Conservation (phyloP, 768 basidiomycete genomes). For the Kwoniella europaea region DNA sequence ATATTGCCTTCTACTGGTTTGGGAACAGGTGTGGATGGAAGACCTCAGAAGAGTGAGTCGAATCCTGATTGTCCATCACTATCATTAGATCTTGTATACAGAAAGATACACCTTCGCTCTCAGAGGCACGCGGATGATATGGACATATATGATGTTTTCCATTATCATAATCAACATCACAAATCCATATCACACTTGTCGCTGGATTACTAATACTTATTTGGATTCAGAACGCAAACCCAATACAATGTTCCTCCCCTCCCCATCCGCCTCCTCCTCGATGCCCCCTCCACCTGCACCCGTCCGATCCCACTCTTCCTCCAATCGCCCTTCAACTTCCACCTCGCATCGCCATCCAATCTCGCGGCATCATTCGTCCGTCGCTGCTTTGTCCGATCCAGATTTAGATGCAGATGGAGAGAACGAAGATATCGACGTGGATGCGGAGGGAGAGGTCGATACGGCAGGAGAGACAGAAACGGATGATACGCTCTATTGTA, state of each 20-base stretch:
- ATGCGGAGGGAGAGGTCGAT: slow-evolving; percentile 33
- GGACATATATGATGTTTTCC: no score
- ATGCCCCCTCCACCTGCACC: slow-evolving; percentile 38
- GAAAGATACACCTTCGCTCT: no score
- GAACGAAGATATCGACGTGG: slow-evolving; percentile 15
- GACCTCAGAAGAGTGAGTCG: slow-evolving; percentile 48
- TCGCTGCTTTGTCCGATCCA: background rate
- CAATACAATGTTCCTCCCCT: slow-evolving; percentile 36
- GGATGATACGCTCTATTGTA: slow-evolving; percentile 76
- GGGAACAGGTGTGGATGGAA: slow-evolving; percentile 37
- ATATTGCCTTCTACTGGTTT: slow-evolving; percentile 42
- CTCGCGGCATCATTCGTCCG: background rate
- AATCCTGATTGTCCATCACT: no score
- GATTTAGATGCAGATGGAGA: slow-evolving; percentile 7
- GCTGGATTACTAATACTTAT: background rate
- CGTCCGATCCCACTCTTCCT: slow-evolving; percentile 20
- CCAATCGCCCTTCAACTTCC: slow-evolving; percentile 16
- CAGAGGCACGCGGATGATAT: no score
- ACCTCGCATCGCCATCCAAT: slow-evolving; percentile 24
- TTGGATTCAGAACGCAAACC: slow-evolving; percentile 43
- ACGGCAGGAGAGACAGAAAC: slow-evolving; percentile 58
- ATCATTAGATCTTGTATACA: no score
- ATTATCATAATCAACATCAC: background rate
- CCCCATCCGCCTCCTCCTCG: slow-evolving; percentile 25
- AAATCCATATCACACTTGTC: background rate